Evolutionary conservation across 306 rosid species (phyloP), one percentile per base, ranked within the genome.

Genomic region (Pterocarpus macrocarpus): DNA sequence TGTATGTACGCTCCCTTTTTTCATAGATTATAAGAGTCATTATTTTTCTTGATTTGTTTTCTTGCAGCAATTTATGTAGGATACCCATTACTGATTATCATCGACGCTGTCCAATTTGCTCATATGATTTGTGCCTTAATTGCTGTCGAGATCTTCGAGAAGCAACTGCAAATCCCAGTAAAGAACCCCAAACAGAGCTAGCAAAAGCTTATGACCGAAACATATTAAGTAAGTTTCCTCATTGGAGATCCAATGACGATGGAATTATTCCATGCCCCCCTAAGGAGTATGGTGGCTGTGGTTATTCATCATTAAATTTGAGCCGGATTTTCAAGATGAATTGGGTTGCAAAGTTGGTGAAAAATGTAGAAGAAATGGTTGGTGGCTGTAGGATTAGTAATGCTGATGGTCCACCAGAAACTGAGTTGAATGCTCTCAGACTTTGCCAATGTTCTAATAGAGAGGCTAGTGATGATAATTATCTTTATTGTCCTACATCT

Each of bases 351-450:
- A 96, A 96, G 70, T 90, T 96, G 87, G 94, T 88, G 63, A 96
- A 96, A 86, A 96, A 96, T 89, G 98, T 86, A 45, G 99, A 96
- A 87, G 99, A 93, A 87, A 93, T 96, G 98, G 99, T 96, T 75
- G 88, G 90, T 85, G 97, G 99, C 44, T 96, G 99, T 81, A 90
- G 80, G 62, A 81, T 90, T 75, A 52, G 83, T 66, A 82, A 85
- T 47, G 77, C 70, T 52, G 83, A 82, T 76, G 76, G 62, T 73
- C 84, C 64, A 10, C 84, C 66, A 50, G 85, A 88, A 71, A 81
- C 80, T 10, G 85, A 80, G 72, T 72, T 64, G 59, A 73, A 82
- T 79, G 85, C 80, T 86, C 88, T 68, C 56, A 80, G 87, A 50
- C 86, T 90, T 67, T 81, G 86, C 83, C 90, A 83, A 66, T 88